A percentile compares a stretch with the other conserved stretches of the same genome.
These are phyloP conservation scores for Epithemia pelagica DNA, from an alignment of 108 stramenopile species.

Conservation along the genomic window DNA sequence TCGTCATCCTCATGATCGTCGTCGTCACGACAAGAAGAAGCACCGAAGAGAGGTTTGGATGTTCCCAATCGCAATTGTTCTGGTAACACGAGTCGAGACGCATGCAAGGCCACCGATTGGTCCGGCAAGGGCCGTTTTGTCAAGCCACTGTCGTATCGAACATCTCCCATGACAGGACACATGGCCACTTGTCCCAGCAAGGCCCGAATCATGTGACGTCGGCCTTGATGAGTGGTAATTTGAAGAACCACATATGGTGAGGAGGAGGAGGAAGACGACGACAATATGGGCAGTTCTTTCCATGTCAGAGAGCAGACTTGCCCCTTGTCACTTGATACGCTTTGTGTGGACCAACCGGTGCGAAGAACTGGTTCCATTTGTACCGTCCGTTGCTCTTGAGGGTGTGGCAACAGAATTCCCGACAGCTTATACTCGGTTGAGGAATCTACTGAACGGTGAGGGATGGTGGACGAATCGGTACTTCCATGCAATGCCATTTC, in stretches of 20 bases:
- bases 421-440: background rate
- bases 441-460: background rate
- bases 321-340: background rate
- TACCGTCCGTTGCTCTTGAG: background rate
- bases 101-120: conserved; percentile 79
- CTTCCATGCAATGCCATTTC: too few species aligned
- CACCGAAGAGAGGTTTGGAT: too few species aligned
- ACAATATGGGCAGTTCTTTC: background rate
- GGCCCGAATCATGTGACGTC: conserved; percentile 81
- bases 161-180: conserved; percentile 67
- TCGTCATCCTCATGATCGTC: background rate
- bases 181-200: conserved; percentile 47
- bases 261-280: conserved; percentile 21
- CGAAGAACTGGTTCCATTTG: background rate
- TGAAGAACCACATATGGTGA: conserved; percentile 27
- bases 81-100: conserved; percentile 46
- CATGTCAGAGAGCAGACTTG: background rate
- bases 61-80: conserved; percentile 36
- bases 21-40: too few species aligned
- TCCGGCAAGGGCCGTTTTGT: conserved; percentile 42
- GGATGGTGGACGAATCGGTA: conserved; percentile 10
- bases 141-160: conserved; percentile 51
- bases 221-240: conserved; percentile 58
- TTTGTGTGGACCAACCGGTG: background rate
- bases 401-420: background rate